A percentile compares a stretch with the other conserved stretches of the same genome.
Conservation (phyloP, 2,329 filamentous ascomycete genomes). For the Dothistroma pini region DNA sequence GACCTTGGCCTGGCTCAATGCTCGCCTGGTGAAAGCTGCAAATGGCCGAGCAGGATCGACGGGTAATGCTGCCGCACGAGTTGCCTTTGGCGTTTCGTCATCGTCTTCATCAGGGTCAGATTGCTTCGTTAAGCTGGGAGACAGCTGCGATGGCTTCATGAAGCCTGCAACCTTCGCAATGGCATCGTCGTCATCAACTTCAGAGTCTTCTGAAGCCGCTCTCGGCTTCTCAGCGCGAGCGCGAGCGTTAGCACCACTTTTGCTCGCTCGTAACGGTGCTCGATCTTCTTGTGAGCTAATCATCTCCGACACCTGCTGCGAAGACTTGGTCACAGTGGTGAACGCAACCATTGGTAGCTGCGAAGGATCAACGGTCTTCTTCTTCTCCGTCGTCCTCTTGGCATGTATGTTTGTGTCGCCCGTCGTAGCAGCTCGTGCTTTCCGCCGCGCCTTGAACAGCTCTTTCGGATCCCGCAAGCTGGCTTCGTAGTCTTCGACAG, state of each 20-base stretch:
- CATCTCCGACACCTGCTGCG: conserved; percentile 7
- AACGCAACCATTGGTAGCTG: conserved; percentile 13
- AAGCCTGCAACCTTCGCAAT: conserved; percentile 7
- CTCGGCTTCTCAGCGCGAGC: conserved; percentile 4
- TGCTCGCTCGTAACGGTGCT: conserved; percentile 12
- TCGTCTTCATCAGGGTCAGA: conserved; percentile 9
- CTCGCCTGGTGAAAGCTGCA: background rate
- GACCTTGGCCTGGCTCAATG: background rate
- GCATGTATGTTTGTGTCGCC: conserved; percentile 18
- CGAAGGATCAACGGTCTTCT: conserved; percentile 13
- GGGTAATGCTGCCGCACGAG: background rate
- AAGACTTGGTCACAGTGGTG: conserved; percentile 18
- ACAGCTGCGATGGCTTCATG: conserved; percentile 12
- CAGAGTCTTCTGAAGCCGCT: background rate
- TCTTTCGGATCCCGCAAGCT: conserved; percentile 29
- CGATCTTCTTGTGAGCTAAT: conserved; percentile 8
- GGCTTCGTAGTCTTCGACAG: conserved; percentile 63
- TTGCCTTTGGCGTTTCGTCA: conserved; percentile 16
- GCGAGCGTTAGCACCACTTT: conserved; percentile 9
- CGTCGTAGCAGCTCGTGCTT: conserved; percentile 23
- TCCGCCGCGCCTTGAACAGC: conserved; percentile 26
- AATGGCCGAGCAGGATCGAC: background rate
- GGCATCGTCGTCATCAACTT: conserved; percentile 4
- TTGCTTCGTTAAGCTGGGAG: background rate
- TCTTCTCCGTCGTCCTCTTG: conserved; percentile 18